A percentile compares a stretch with the other conserved stretches of the same genome.
phyloP scores from a whole-genome alignment of 768 basidiomycete species.

The Xerocomellus intermedius region DNA sequence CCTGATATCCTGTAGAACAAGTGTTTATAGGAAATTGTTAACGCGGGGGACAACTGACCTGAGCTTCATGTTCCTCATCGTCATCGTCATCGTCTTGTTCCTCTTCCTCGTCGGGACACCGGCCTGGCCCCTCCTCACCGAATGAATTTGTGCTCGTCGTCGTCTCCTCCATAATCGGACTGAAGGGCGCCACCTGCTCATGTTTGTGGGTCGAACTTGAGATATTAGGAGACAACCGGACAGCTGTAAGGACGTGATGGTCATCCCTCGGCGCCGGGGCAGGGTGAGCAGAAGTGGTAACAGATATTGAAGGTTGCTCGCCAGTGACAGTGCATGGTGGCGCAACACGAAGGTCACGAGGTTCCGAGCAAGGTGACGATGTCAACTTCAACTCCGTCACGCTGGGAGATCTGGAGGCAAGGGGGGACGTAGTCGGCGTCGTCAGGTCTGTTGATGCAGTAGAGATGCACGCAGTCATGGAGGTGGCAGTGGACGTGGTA shows the following conservation, averaged over 20 bases:
- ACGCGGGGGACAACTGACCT: constrained; percentile 14
- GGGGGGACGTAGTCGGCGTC: constrained; percentile 20
- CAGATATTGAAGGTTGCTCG: not conserved
- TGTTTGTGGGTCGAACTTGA: constrained; percentile 8
- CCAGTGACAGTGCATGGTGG: not conserved
- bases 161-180: constrained; percentile 10
- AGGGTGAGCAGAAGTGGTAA: not conserved
- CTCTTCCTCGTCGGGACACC: constrained; percentile 11
- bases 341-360: not conserved
- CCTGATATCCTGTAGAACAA: constrained; percentile 17
- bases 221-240: constrained; percentile 24
- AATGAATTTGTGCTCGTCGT: constrained; percentile 9
- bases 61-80: constrained; percentile 15
- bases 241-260: constrained; percentile 24
- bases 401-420: constrained; percentile 23
- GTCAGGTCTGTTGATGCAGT: constrained; percentile 16
- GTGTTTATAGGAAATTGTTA: constrained; percentile 1
- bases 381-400: constrained; percentile 13
- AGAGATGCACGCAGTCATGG: constrained; percentile 22
- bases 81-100: constrained; percentile 16
- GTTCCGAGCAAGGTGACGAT: constrained; percentile 3
- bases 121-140: constrained; percentile 5
- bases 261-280: constrained; percentile 13
- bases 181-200: constrained; percentile 1
- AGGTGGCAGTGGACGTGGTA: constrained; percentile 24